These are phyloP conservation scores for Oryza punctata DNA, from an alignment of 176 grass and related monocot species.

Conservation along the genomic window DNA sequence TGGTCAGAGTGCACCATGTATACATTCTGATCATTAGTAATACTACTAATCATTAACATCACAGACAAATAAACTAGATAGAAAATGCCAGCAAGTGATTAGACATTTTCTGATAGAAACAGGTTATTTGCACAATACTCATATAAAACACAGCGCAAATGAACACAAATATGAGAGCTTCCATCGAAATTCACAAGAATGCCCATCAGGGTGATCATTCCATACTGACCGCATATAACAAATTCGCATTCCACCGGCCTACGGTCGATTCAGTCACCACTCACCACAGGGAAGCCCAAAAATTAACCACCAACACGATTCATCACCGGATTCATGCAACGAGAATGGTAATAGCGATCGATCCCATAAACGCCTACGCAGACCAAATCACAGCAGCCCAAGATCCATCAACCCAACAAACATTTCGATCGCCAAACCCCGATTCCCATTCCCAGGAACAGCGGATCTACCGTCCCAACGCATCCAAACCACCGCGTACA, in stretches of 20 bases:
- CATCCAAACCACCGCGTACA: constrained; percentile 1
- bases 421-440: background rate
- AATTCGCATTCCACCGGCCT: background rate
- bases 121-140: background rate
- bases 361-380: background rate
- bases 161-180: no score
- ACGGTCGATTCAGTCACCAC: constrained; percentile 3
- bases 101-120: background rate
- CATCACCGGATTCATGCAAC: background rate
- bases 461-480: constrained; percentile 20
- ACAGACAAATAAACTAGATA: background rate
- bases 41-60: background rate
- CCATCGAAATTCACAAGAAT: background rate
- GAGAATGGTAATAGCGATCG: background rate
- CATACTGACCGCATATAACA: background rate
- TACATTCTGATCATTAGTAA: background rate
- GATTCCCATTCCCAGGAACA: background rate
- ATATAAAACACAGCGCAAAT: no score
- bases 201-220: background rate
- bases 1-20: background rate
- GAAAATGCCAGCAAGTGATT: background rate
- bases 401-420: background rate
- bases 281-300: background rate
- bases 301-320: background rate
- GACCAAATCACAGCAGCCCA: background rate